Percentiles rank a stretch among this genome's conserved stretches.
Conservation (phyloP, 768 basidiomycete species). For the Termitomyces heimii region DNA sequence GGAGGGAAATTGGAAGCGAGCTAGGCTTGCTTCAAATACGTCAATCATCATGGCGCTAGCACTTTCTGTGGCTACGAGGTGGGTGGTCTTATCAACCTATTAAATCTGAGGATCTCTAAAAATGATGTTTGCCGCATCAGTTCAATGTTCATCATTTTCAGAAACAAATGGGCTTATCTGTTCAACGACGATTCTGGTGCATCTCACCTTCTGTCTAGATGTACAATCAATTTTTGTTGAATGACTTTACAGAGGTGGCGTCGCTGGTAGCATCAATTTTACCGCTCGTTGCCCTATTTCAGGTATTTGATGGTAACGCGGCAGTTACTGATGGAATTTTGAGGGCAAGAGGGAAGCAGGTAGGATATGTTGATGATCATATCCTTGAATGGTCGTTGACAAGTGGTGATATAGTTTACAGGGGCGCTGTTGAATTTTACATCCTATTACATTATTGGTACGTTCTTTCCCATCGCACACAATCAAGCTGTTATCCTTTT, state of each 20-base stretch:
- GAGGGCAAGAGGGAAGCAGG: slow-evolving; percentile 77
- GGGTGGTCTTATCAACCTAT: slow-evolving; percentile 2
- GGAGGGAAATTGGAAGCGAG: slow-evolving; percentile 68
- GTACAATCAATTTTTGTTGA: background rate
- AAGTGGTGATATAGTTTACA: slow-evolving; percentile 16
- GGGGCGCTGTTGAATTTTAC: slow-evolving; percentile 78
- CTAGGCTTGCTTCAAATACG: slow-evolving; percentile 59
- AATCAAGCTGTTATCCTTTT: background rate
- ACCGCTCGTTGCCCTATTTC: slow-evolving; percentile 72
- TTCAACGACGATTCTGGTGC: slow-evolving; percentile 68
- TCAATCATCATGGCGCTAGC: slow-evolving; percentile 60
- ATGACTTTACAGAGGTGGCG: slow-evolving; percentile 39
- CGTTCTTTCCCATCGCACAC: slow-evolving; percentile 7
- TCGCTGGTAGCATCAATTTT: slow-evolving; percentile 60
- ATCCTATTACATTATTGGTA: slow-evolving; percentile 74
- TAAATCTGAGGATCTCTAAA: background rate
- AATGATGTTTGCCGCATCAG: slow-evolving; percentile 23
- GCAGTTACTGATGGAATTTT: slow-evolving; percentile 73
- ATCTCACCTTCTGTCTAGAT: slow-evolving; percentile 8
- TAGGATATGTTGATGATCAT: slow-evolving; percentile 10
- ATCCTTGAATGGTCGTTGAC: background rate
- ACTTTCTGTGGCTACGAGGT: slow-evolving; percentile 68
- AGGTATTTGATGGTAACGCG: slow-evolving; percentile 77
- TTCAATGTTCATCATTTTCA: slow-evolving; percentile 50
- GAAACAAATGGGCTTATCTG: slow-evolving; percentile 62